A percentile compares a stretch with the other conserved stretches of the same genome.
phyloP scores from a whole-genome alignment of 192 early-diverging fungal genomes.

The Coemansia sp. region DNA sequence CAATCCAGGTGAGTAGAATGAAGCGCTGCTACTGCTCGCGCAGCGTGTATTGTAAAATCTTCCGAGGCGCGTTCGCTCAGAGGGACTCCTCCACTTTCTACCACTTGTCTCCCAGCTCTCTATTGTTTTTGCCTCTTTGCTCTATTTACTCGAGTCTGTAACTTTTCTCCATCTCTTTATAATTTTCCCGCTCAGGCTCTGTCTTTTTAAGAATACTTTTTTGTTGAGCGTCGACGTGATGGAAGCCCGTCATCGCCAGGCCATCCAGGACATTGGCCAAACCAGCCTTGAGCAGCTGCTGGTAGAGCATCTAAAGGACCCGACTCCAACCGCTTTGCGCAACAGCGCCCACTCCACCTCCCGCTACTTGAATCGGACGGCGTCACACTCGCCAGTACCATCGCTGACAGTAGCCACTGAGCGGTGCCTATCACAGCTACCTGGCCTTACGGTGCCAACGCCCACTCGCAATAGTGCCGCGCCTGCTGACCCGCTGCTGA shows the following conservation, averaged over 20 bases:
- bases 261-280: conserved; percentile 19
- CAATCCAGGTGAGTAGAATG: neutral
- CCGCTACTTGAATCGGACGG: neutral
- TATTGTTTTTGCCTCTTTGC: conserved; percentile 4
- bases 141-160: neutral
- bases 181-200: conserved; percentile 5
- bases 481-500: conserved; percentile 12
- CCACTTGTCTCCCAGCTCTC: neutral
- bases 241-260: conserved; percentile 1
- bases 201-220: neutral
- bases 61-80: conserved; percentile 1
- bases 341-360: neutral
- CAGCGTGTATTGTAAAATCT: neutral
- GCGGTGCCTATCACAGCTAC: conserved; percentile 9
- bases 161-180: neutral
- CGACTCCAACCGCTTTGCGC: conserved; percentile 28
- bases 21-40: conserved; percentile 1
- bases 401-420: neutral
- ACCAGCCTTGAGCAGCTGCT: conserved; percentile 31
- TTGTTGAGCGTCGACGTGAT: neutral
- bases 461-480: neutral
- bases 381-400: neutral
- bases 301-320: conserved; percentile 16
- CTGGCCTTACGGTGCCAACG: neutral
- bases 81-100: neutral